These are phyloP conservation scores for Ophiocordyceps sinensis DNA, from an alignment of 2,329 filamentous ascomycete species.

Conservation along the genomic window DNA sequence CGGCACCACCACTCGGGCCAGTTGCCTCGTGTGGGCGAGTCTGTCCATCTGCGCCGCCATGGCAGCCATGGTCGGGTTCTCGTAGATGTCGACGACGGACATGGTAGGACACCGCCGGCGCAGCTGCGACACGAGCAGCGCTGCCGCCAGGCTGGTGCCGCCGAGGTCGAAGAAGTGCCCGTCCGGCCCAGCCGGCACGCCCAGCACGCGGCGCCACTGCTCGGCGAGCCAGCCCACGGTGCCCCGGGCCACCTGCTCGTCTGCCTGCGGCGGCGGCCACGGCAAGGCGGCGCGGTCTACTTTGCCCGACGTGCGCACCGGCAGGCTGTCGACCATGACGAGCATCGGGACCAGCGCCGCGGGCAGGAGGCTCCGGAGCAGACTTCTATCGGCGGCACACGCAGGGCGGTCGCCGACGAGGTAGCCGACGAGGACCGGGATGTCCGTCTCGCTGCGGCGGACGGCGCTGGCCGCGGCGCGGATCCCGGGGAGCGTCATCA, in stretches of 20 bases:
- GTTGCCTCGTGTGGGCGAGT: slow-evolving; percentile 4
- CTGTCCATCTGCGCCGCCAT: slow-evolving; percentile 7
- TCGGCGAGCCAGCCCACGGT: slow-evolving; percentile 8
- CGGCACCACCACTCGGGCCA: slow-evolving; percentile 5
- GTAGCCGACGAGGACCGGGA: slow-evolving; percentile 9
- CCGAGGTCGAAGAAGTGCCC: slow-evolving; percentile 9
- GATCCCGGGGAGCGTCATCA: slow-evolving; percentile 8
- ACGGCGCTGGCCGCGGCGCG: slow-evolving; percentile 6
- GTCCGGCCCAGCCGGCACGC: slow-evolving; percentile 3
- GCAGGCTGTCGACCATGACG: slow-evolving; percentile 6
- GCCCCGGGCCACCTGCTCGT: background rate
- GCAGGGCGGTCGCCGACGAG: slow-evolving; percentile 4
- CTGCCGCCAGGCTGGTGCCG: slow-evolving; percentile 9
- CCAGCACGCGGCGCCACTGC: slow-evolving; percentile 8
- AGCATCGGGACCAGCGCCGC: slow-evolving; percentile 8
- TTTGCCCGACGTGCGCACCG: slow-evolving; percentile 9
- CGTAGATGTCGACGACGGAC: slow-evolving; percentile 10
- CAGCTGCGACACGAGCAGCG: slow-evolving; percentile 9
- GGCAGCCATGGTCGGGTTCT: slow-evolving; percentile 5
- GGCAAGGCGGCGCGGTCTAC: slow-evolving; percentile 9
- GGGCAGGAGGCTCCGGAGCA: slow-evolving; percentile 5
- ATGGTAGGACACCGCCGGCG: slow-evolving; percentile 6
- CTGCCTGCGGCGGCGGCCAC: slow-evolving; percentile 1
- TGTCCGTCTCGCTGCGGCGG: slow-evolving; percentile 6
- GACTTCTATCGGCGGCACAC: background rate